phyloP scores from a whole-genome alignment of 2,329 filamentous ascomycete species.

The Cercospora sesami region DNA sequence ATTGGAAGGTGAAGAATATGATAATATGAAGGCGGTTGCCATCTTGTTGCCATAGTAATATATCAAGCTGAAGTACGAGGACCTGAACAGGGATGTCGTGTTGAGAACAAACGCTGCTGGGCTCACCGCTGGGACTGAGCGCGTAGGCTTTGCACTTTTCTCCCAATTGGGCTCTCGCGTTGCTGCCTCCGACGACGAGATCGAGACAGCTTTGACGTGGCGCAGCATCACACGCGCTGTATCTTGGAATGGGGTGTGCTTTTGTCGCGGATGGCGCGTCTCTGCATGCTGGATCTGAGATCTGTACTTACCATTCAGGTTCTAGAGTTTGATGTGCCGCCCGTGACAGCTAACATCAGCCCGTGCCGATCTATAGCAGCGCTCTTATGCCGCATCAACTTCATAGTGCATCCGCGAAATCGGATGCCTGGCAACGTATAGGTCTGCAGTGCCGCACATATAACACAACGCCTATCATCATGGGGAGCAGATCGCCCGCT shows the following conservation, averaged over 20 bases:
- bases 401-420: slow-evolving; percentile 3
- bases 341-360: slow-evolving; percentile 9
- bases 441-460: background rate
- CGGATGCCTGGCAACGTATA: background rate
- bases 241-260: background rate
- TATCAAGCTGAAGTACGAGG: slow-evolving; percentile 1
- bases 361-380: background rate
- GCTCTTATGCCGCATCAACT: background rate
- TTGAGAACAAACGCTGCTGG: background rate
- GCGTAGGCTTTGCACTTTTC: slow-evolving; percentile 8
- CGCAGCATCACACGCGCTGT: background rate
- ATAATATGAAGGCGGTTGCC: background rate
- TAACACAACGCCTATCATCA: background rate
- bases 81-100: slow-evolving; percentile 12
- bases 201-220: slow-evolving; percentile 12
- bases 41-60: slow-evolving; percentile 13
- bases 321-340: slow-evolving; percentile 7
- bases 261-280: slow-evolving; percentile 4
- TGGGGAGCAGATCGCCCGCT: background rate
- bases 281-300: background rate
- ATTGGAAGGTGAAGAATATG: background rate
- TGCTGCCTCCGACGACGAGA: background rate
- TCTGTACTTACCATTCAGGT: slow-evolving; percentile 5
- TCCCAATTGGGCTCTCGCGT: slow-evolving; percentile 14
- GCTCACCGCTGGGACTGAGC: slow-evolving; percentile 7